Conservation (phyloP, 1,284 basidiomycete species). For the Clitocybe nebularis region DNA sequence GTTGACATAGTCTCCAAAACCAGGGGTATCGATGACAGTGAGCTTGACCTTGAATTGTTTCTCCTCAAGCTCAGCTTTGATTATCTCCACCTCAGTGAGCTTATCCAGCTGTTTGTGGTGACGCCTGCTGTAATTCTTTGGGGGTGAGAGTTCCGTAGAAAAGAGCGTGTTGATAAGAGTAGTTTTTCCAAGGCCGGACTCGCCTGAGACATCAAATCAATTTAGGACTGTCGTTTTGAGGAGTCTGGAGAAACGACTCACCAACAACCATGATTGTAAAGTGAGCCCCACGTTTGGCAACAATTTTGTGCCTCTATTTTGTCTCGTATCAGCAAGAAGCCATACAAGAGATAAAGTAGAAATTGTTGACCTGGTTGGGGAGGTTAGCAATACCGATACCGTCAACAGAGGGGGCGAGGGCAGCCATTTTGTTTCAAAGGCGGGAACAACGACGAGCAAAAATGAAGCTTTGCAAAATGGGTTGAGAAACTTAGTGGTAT, state of each 20-base stretch:
- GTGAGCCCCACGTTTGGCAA: constrained; percentile 94
- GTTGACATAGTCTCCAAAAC: constrained; percentile 99
- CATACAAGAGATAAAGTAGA: constrained; percentile 6
- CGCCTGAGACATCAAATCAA: constrained; percentile 51
- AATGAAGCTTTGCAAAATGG: constrained; percentile 27
- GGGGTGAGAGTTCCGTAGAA: constrained; percentile 90
- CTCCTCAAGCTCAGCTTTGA: constrained; percentile 97
- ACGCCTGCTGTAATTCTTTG: constrained; percentile 89
- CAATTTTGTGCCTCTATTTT: constrained; percentile 85
- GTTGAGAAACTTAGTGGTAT: constrained; percentile 26
- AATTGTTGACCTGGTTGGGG: constrained; percentile 84
- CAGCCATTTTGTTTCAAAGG: constrained; percentile 31
- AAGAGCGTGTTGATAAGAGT: constrained; percentile 99
- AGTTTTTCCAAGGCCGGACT: constrained; percentile 93
- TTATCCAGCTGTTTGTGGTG: constrained; percentile 98
- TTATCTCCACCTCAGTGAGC: constrained; percentile 95
- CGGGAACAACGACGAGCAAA: constrained; percentile 29
- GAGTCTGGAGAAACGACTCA: constrained; percentile 39
- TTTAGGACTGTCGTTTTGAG: not conserved
- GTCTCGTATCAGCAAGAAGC: constrained; percentile 12
- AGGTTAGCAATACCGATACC: constrained; percentile 91
- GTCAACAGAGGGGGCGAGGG: constrained; percentile 42
- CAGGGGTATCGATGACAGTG: constrained; percentile 97
- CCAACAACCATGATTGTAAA: constrained; percentile 99
- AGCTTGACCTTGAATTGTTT: constrained; percentile 99